These are phyloP conservation scores for Pochonia chlamydosporia DNA, from an alignment of 2,329 filamentous ascomycete genomes.

Conservation along the genomic window DNA sequence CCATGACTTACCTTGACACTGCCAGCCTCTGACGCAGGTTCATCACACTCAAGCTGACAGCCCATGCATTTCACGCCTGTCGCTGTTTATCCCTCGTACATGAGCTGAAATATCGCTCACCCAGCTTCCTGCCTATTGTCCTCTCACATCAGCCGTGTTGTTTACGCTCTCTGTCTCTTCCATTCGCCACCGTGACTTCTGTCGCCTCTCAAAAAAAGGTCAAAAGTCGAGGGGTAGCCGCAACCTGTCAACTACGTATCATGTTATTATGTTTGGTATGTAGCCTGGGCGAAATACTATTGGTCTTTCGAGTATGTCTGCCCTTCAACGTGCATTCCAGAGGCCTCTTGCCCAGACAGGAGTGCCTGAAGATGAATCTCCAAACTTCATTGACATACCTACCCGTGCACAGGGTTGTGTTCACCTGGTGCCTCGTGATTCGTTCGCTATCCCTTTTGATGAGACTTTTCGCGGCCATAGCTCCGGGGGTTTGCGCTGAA, in stretches of 20 bases:
- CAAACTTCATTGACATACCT: not conserved
- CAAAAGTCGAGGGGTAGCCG: not conserved
- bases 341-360: not conserved
- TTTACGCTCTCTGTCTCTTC: not conserved
- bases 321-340: not conserved
- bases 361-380: not conserved
- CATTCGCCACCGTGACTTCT: not conserved
- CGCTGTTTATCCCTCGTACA: constrained; percentile 1
- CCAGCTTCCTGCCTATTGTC: not conserved
- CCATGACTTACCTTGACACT: no score
- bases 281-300: not conserved
- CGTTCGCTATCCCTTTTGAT: not conserved
- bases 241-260: not conserved
- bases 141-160: not conserved
- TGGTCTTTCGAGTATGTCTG: not conserved
- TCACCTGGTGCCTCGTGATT: not conserved
- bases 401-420: not conserved
- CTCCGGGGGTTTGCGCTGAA: not conserved
- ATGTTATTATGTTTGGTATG: no score
- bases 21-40: not conserved
- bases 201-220: not conserved
- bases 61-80: constrained; percentile 3
- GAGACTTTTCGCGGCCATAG: not conserved
- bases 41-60: constrained; percentile 5
- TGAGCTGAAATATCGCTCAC: constrained; percentile 8